phyloP scores from a whole-genome alignment of 1,284 basidiomycete species.

The Irpex sp. region DNA sequence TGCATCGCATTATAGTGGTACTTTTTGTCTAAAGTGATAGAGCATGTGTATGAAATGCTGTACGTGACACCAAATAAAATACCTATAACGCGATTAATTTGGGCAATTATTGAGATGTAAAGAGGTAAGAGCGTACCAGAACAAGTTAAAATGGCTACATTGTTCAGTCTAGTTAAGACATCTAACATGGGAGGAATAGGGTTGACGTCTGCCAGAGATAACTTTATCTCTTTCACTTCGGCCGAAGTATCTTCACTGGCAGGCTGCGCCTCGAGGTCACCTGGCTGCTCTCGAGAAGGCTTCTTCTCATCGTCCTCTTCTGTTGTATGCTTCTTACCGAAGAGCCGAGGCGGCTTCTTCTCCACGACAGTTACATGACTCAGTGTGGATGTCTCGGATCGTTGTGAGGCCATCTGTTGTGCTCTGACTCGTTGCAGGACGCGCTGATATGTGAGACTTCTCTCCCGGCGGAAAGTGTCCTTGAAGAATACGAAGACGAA shows the following conservation, averaged over 20 bases:
- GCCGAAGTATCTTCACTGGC: not conserved
- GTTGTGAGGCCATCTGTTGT: not conserved
- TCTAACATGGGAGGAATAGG: conserved; percentile 58
- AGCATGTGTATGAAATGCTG: conserved; percentile 67
- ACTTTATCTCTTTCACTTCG: conserved; percentile 38
- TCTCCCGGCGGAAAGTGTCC: conserved; percentile 81
- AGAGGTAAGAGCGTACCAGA: conserved; percentile 49
- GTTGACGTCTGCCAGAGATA: conserved; percentile 71
- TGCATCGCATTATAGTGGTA: conserved; percentile 72
- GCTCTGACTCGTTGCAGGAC: conserved; percentile 36
- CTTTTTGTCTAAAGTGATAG: conserved; percentile 57
- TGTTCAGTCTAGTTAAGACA: conserved; percentile 62
- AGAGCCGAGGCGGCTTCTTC: not conserved
- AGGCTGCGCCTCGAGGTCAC: not conserved
- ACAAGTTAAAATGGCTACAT: conserved; percentile 60
- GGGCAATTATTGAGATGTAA: not conserved
- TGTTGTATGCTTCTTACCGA: not conserved
- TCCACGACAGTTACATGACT: conserved; percentile 14
- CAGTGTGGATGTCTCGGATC: conserved; percentile 9
- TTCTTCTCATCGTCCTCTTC: not conserved
- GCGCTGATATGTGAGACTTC: conserved; percentile 65
- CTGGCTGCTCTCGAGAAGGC: not conserved
- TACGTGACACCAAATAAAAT: conserved; percentile 76
- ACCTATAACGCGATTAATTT: conserved; percentile 33
- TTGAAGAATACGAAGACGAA: conserved; percentile 68